Evolutionary conservation across 306 rosid genomes (phyloP), one percentile per base, ranked within the genome.

Genomic region (Canavalia ensiformis): DNA sequence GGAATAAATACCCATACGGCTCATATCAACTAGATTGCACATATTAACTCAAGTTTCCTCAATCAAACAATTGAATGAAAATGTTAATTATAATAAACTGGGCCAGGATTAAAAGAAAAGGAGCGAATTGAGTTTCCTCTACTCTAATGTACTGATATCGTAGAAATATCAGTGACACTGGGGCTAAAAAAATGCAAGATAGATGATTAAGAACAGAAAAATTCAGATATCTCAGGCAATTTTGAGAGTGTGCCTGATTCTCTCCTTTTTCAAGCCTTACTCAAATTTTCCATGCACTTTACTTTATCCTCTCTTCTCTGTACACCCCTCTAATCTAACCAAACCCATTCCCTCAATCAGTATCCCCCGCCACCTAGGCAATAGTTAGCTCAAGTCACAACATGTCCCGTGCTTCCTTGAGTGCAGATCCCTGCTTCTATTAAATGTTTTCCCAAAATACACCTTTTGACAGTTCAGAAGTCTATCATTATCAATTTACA

Each of bases 301-400:
- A 42, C 8, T 11, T 62, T 33, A 44, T 62, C 30, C 71, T 65
- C 71, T 65, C 71, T 65, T 65, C 12, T 39, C 33, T 41, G 41
- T 41, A 65, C 18, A 13, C 51, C 51, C 51, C 34, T n/a, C 31
- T 65, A 10, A 29, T 46, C 39, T 68, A 68, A 68, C 42, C 41
- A 7, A 68, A 46, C 30, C 29, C 57, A 47, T 49, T 2, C 31
- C 57, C 60, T 39, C 11, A 70, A 49, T 31, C 46, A 33, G 49
- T 29, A 47, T 25, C 7, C 25, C 52, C 56, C 8, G 6, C 57
- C 74, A 47, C 8, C 25, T 30, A 46, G 28, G 42, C 58, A 46
- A 45, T 12, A 46, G 30, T 47, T 10, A 47, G 39, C 29, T 10
- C 28, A 69, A 39, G 34, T n/a, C 71, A 60, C 7, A 64, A 6